Percentiles rank a stretch among this genome's conserved stretches.
These are phyloP conservation scores for Camellia granthamiana DNA, from an alignment of 148 eudicot species.

Conservation along the genomic window DNA sequence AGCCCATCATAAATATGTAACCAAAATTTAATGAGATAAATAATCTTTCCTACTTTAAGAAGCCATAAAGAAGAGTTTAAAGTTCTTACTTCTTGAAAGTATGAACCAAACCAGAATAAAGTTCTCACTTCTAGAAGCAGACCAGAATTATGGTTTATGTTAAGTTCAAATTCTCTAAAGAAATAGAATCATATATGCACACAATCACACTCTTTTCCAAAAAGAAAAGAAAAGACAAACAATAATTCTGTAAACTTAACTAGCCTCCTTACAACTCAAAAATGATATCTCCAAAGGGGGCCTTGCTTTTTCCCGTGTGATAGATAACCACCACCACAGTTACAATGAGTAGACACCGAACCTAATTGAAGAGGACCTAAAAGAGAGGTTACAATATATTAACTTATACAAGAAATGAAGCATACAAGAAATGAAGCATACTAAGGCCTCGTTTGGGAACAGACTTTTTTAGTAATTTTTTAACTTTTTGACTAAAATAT, in stretches of 20 bases:
- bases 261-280: neutral
- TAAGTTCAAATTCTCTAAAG: neutral
- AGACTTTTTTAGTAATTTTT: too few relatives aligned
- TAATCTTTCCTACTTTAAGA: neutral
- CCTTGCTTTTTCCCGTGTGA: too few relatives aligned
- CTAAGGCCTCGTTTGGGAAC: too few relatives aligned
- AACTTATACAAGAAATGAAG: neutral
- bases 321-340: too few relatives aligned
- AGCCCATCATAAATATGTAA: neutral
- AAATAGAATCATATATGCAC: neutral
- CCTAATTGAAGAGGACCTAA: too few relatives aligned
- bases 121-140: neutral
- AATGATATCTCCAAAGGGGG: too few relatives aligned
- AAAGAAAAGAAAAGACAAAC: neutral
- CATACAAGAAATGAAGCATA: too few relatives aligned
- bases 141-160: neutral
- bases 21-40: neutral
- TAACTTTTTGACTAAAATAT: too few relatives aligned
- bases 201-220: neutral
- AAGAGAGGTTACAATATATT: neutral
- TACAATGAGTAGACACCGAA: too few relatives aligned
- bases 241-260: neutral
- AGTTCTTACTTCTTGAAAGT: neutral
- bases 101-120: neutral
- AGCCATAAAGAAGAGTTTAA: slow-evolving; percentile 2